Evolutionary conservation across 768 basidiomycete genomes (phyloP).

Genomic region (Lactarius pseudohatsudake): DNA sequence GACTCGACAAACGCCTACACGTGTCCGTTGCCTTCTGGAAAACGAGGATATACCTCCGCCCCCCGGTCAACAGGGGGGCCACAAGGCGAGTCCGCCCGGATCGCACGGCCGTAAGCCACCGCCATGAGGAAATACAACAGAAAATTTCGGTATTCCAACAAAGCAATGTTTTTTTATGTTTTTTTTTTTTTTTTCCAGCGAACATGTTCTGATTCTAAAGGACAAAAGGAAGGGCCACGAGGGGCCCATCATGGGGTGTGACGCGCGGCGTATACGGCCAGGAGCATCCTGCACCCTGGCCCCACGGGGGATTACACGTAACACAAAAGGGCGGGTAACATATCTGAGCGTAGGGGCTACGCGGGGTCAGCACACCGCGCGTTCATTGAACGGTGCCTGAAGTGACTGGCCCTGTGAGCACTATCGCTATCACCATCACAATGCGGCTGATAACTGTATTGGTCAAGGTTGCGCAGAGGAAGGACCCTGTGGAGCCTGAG

Average conservation of each 20-base stretch:
- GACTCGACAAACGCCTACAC: slow-evolving; percentile 3
- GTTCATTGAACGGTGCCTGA: neutral
- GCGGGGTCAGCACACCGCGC: slow-evolving; percentile 1
- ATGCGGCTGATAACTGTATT: slow-evolving; percentile 6
- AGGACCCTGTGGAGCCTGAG: slow-evolving; percentile 10
- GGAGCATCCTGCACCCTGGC: neutral
- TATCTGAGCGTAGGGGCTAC: slow-evolving; percentile 18
- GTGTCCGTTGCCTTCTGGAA: slow-evolving; percentile 9
- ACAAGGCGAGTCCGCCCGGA: neutral
- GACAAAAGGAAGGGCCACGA: slow-evolving; percentile 2
- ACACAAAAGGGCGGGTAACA: slow-evolving; percentile 20
- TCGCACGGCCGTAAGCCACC: neutral
- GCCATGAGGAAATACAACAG: neutral
- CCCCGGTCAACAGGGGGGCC: neutral
- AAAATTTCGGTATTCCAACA: neutral
- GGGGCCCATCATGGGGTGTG: slow-evolving; percentile 11
- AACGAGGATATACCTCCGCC: neutral
- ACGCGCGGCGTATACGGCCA: neutral
- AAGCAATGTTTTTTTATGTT: neutral
- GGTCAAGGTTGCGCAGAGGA: slow-evolving; percentile 9
- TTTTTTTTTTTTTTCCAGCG: neutral
- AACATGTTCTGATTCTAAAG: slow-evolving; percentile 22
- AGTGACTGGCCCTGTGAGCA: neutral
- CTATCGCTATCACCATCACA: slow-evolving; percentile 4
- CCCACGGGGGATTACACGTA: slow-evolving; percentile 22